A percentile compares a stretch with the other conserved stretches of the same genome.
Conservation (phyloP, 768 basidiomycete genomes). For the Calocybe indica region DNA sequence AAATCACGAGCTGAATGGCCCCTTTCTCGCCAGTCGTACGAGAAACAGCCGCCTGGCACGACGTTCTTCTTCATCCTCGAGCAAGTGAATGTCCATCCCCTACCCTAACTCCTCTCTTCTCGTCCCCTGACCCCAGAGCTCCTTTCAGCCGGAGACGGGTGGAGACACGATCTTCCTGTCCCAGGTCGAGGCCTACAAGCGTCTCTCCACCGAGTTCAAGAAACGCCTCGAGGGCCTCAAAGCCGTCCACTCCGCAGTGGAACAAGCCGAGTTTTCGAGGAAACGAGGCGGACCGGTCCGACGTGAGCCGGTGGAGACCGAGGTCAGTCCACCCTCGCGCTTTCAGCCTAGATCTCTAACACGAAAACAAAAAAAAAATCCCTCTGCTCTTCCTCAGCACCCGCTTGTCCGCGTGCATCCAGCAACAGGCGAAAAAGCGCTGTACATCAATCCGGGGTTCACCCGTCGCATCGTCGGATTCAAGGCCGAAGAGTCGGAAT, state of each 20-base stretch:
- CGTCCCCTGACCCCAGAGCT: too few species aligned
- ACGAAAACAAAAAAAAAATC: neutral
- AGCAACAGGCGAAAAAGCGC: constrained; percentile 55
- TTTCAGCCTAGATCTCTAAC: neutral
- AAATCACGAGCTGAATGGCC: neutral
- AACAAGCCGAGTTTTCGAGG: constrained; percentile 42
- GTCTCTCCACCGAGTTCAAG: constrained; percentile 51
- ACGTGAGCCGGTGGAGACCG: constrained; percentile 42
- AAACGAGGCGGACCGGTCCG: constrained; percentile 39
- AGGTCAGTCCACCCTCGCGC: constrained; percentile 18
- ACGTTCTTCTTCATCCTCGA: constrained; percentile 55
- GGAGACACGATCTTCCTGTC: constrained; percentile 55
- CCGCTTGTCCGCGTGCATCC: constrained; percentile 55
- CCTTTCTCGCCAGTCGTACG: constrained; percentile 34
- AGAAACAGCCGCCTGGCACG: constrained; percentile 48
- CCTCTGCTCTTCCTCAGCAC: constrained; percentile 25
- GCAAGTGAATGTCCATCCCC: neutral
- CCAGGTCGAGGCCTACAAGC: constrained; percentile 54
- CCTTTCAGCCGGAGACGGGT: constrained; percentile 27
- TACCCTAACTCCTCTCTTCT: constrained; percentile 5
- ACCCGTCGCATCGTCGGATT: constrained; percentile 49
- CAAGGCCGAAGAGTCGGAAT: constrained; percentile 49
- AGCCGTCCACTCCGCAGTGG: constrained; percentile 50
- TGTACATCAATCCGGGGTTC: constrained; percentile 54
- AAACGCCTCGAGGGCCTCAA: constrained; percentile 51